Base-by-base conservation (phyloP, 257 asterid genomes). In the Jasminum sambac region DNA sequence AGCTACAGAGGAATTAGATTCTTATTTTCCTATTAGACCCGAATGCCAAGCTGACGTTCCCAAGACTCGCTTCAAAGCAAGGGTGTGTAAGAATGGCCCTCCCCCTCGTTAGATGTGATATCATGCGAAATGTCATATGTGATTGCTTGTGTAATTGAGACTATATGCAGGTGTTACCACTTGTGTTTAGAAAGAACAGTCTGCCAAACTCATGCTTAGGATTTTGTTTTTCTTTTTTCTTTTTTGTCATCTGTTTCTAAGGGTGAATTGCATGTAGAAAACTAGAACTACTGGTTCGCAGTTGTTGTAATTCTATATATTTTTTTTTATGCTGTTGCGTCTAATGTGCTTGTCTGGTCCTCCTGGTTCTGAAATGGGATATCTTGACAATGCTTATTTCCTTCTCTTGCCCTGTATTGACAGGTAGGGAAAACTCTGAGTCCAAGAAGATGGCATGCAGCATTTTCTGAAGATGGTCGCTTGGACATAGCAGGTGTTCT, bases 391-490 rank as follows among this genome's bases (percentile, higher is more conserved):
- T 8, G 60, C 36, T 48, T 21, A 12, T 76, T 43, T 3, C 24
- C 26, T 42, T 30, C 57, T 26, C 42, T 59, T 36, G 58, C 67
- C 23, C 5, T 58, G 14, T 59, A 46, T 79, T 75, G 64, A 77
- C 80, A 93, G 98, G 95, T 83, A 17, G 98, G 98, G 38, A 93
- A 89, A 81, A 87, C 96, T 77, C 79, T 93, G 62, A 85, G 98
- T 81, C 85, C 88, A 41, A 93, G 98, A 85, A 93, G 97, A 81
- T 93, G 98, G 98, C 85, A 89, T 67, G 96, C 93, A 1, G 95
- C 98, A 76, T 87, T 93, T 82, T 60, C 90, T 67, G 71, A 42
- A 61, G 97, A 89, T 74, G 98, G 98, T 59, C 95, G 73, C 72
- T 74, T 93, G 84, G 98, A 93, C 74, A 90, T 93, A 70, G 96